Base-by-base conservation (phyloP, 78 protist genomes). In the Dictyostelium capitatum region DNA sequence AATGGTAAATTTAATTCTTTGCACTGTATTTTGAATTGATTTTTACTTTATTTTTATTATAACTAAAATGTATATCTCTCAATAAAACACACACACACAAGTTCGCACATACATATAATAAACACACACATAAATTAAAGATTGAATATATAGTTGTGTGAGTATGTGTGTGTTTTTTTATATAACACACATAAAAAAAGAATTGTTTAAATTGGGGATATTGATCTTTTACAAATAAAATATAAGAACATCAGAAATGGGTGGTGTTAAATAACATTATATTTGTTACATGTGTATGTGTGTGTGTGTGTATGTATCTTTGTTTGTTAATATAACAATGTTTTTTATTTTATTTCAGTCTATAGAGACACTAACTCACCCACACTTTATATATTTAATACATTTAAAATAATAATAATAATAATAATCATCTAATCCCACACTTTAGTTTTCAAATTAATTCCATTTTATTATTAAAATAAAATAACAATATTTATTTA, bases 211-310 rank as follows among this genome's bases (percentile, higher is more conserved):
- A 37, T 37, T 37, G 43, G 43, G 43, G 43, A 23, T 65, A 30
- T 30, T 28, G 19, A 67, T 67, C 75, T 67, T 67, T 67, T 67
- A 67, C 75, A 67, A 67, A 67, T 67, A 67, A 67, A 67, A 67
- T 19, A 28, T n/a, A 62, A 67, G 75, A 67, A 67, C 75, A 67
- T 67, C 75, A 67, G 19, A 67, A 67, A 14, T 28, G 25, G 32
- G 11, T 32, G 32, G 48, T 32, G 75, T 25, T 25, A 67, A 37
- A 17, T 67, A n/a, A n/a, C n/a, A n/a, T n/a, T n/a, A n/a, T n/a
- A n/a, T n/a, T n/a, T n/a, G n/a, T n/a, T n/a, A n/a, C n/a, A n/a
- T n/a, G n/a, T n/a, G n/a, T n/a, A n/a, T n/a, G n/a, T n/a, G n/a
- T n/a, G n/a, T n/a, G n/a, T n/a, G n/a, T n/a, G n/a, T n/a, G n/a